These are phyloP conservation scores for Breynia disticha DNA, from an alignment of 441 rosid species.

Conservation along the genomic window DNA sequence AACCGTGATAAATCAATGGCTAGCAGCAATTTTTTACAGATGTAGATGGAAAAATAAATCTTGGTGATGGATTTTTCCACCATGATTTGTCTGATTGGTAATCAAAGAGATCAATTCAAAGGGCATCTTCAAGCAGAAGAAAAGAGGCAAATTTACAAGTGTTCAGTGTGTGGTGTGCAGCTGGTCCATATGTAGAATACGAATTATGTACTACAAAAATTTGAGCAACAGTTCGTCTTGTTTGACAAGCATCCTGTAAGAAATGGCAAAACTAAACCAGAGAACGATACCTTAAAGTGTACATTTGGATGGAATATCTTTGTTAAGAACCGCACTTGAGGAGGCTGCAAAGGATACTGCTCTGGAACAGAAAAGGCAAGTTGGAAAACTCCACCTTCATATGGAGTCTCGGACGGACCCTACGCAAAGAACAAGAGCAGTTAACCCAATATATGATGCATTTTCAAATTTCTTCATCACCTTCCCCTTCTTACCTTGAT, in stretches of 20 bases:
- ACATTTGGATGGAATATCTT: conserved; percentile 97
- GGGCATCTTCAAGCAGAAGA: too few relatives aligned
- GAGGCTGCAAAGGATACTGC: conserved; percentile 95
- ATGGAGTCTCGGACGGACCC: conserved; percentile 98
- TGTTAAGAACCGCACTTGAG: conserved; percentile 97
- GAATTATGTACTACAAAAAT: too few relatives aligned
- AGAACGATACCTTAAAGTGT: conserved; percentile 71
- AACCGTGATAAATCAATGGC: too few relatives aligned
- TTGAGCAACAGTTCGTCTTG: too few relatives aligned
- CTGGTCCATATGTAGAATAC: too few relatives aligned
- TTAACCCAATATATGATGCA: conserved; percentile 11
- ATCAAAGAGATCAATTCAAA: too few relatives aligned
- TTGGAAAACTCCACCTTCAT: conserved; percentile 94
- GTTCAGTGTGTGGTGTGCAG: too few relatives aligned
- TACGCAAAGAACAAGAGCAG: conserved; percentile 11
- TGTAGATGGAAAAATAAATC: too few relatives aligned
- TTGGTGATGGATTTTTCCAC: too few relatives aligned
- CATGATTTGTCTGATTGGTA: too few relatives aligned
- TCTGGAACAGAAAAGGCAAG: conserved; percentile 94
- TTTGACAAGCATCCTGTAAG: neutral
- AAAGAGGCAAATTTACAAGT: too few relatives aligned
- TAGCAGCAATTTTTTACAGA: too few relatives aligned
- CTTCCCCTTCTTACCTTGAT: conserved; percentile 48
- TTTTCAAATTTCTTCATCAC: neutral
- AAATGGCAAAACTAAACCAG: neutral